Percentiles rank a stretch among this genome's conserved stretches.
Evolutionary conservation across 2,329 filamentous ascomycete species (phyloP).

Genomic region (Pseudocercospora ulei): DNA sequence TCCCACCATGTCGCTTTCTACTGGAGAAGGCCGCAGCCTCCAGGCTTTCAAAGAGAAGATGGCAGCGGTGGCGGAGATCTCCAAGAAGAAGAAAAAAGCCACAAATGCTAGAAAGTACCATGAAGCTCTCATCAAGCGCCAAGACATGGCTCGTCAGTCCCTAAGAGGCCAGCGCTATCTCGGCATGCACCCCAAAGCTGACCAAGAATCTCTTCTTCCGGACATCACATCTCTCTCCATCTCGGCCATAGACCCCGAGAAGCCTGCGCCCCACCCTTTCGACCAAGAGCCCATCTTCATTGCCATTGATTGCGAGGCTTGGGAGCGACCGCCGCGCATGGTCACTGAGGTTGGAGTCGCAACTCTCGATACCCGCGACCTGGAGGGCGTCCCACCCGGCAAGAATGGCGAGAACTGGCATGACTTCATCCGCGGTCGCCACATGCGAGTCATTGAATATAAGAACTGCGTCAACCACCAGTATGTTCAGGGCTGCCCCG

Average conservation of each 20-base stretch:
- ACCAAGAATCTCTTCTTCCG: conserved; percentile 19
- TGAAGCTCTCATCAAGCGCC: conserved; percentile 46
- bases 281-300: conserved; percentile 59
- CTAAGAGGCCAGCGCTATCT: conserved; percentile 61
- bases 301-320: conserved; percentile 72
- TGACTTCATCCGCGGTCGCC: conserved; percentile 55
- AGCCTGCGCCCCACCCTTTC: conserved; percentile 41
- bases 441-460: conserved; percentile 68
- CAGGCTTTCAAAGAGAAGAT: conserved; percentile 49
- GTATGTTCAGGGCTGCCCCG: conserved; percentile 64
- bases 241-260: conserved; percentile 39
- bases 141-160: conserved; percentile 48
- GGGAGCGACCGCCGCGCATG: conserved; percentile 54
- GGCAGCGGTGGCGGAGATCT: conserved; percentile 43
- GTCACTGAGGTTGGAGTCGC: conserved; percentile 83
- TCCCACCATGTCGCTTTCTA: conserved; percentile 18
- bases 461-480: conserved; percentile 54
- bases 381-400: conserved; percentile 52
- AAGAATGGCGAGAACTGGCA: conserved; percentile 57
- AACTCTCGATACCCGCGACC: conserved; percentile 60
- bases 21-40: conserved; percentile 33
- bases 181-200: conserved; percentile 48
- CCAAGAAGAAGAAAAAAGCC: conserved; percentile 42
- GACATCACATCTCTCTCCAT: conserved; percentile 17
- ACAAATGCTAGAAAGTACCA: conserved; percentile 16